Percentiles rank a stretch among this genome's conserved stretches.
Conservation (phyloP, 1,284 basidiomycete species). For the Sphaerobolus stellatus region DNA sequence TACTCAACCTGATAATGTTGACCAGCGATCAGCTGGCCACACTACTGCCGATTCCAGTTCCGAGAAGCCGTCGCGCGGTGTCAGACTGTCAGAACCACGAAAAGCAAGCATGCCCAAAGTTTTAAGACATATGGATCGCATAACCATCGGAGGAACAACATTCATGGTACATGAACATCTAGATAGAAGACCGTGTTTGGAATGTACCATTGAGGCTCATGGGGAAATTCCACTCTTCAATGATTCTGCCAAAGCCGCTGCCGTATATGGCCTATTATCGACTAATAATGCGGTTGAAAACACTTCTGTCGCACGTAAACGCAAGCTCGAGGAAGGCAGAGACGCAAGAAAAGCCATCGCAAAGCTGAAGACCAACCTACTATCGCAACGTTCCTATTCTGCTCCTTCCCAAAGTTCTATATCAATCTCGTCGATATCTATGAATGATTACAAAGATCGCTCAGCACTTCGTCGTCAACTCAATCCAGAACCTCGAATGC, state of each 20-base stretch:
- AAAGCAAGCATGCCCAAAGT: slow-evolving; percentile 64
- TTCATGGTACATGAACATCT: slow-evolving; percentile 69
- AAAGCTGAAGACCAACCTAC: slow-evolving; percentile 57
- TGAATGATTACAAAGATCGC: slow-evolving; percentile 56
- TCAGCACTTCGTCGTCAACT: slow-evolving; percentile 65
- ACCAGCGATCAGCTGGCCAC: too few species aligned
- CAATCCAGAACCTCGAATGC: slow-evolving; percentile 41
- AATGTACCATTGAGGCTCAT: slow-evolving; percentile 49
- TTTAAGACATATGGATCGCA: slow-evolving; percentile 59
- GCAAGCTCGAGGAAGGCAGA: slow-evolving; percentile 29
- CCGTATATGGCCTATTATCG: too few species aligned
- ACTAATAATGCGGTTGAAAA: background rate
- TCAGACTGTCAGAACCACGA: slow-evolving; percentile 60
- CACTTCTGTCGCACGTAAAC: slow-evolving; percentile 27
- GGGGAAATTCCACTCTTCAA: slow-evolving; percentile 63
- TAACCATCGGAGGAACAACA: slow-evolving; percentile 66
- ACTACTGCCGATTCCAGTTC: slow-evolving; percentile 7
- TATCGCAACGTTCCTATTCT: slow-evolving; percentile 45
- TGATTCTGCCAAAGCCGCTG: slow-evolving; percentile 27
- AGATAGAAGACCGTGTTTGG: slow-evolving; percentile 55
- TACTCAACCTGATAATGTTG: too few species aligned
- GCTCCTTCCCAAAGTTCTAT: slow-evolving; percentile 10
- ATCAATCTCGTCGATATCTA: slow-evolving; percentile 3
- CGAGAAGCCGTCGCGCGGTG: slow-evolving; percentile 22
- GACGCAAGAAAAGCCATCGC: slow-evolving; percentile 62